Evolutionary conservation across 768 basidiomycete species (phyloP), one percentile per base, ranked within the genome.

Genomic region (Ephemerocybe angulata): DNA sequence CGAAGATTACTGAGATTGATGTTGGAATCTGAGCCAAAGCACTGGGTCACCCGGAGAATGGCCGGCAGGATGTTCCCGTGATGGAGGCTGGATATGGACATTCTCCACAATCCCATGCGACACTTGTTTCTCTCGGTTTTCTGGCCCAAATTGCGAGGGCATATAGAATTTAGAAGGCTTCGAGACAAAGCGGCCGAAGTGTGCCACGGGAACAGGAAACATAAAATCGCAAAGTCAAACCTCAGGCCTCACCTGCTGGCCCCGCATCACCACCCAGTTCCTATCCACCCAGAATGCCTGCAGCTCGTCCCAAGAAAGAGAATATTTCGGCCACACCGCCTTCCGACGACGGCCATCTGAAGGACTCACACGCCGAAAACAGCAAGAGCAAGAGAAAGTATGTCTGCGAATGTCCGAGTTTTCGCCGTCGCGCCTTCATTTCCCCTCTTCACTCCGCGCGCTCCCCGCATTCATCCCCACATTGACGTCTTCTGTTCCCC

Each of bases 371-470:
- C 68, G 67, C 82, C 80, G 84, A 86, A 79, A 85, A 80, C 72
- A 82, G 78, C 76, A 87, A 84, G 75, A 79, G 77, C 74, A 88
- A 88, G 77, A 80, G 86, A 83, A 89, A 88, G 87, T 88, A 73
- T 71, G 87, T 82, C 56, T 38, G 54, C 56, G 64, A 67, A 74
- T 76, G 70, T 65, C 77, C 79, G 83, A 82, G 53, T 61, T 80
- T 85, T 82, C 75, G 74, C 83, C 84, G 81, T 65, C 37, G 62
- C 65, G 69, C 67, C 67, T 70, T 69, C 67, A 63, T 61, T 62
- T 62, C 53, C 60, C 59, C 66, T 70, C 68, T 67, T 71, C 70
- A 70, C 69, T 61, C 70, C 70, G 70, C 72, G 65, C 76, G 70
- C 72, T 70, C 70, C 71, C 70, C 73, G 70, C 74, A 63, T 58